Conservation (phyloP, 1,284 basidiomycete species). For the Trichosporon asahii region DNA sequence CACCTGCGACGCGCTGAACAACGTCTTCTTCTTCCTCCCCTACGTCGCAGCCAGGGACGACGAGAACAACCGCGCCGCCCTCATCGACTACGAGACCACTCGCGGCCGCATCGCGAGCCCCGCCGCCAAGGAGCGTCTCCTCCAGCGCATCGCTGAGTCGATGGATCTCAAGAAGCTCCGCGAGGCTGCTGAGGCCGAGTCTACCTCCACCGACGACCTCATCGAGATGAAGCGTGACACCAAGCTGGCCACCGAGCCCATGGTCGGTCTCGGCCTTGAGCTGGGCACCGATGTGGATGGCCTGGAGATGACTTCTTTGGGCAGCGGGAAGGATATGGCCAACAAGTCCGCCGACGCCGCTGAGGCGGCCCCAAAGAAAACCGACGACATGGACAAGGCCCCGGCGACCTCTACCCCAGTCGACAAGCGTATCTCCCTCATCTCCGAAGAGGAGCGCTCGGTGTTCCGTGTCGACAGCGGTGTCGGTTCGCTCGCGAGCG, state of each 20-base stretch:
- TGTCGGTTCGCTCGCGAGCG: background rate
- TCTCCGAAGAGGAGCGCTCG: background rate
- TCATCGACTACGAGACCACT: background rate
- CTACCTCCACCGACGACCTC: background rate
- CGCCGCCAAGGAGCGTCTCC: background rate
- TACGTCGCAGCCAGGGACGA: background rate
- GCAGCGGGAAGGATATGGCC: background rate
- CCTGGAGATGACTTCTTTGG: background rate
- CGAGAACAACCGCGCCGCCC: background rate
- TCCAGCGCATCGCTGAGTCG: background rate
- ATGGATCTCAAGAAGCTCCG: too few relatives aligned
- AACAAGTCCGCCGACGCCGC: background rate
- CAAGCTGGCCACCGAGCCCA: background rate
- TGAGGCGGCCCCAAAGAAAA: background rate
- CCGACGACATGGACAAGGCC: background rate
- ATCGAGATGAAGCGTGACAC: background rate
- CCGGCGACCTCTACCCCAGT: background rate
- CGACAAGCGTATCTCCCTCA: background rate
- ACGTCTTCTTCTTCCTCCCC: background rate
- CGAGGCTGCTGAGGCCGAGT: background rate
- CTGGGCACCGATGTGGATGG: background rate
- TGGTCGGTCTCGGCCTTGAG: background rate
- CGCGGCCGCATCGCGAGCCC: background rate
- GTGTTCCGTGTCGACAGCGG: background rate
- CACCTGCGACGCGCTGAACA: background rate